Conservation (phyloP, 2,329 filamentous ascomycete genomes). For the Aureobasidium lini region DNA sequence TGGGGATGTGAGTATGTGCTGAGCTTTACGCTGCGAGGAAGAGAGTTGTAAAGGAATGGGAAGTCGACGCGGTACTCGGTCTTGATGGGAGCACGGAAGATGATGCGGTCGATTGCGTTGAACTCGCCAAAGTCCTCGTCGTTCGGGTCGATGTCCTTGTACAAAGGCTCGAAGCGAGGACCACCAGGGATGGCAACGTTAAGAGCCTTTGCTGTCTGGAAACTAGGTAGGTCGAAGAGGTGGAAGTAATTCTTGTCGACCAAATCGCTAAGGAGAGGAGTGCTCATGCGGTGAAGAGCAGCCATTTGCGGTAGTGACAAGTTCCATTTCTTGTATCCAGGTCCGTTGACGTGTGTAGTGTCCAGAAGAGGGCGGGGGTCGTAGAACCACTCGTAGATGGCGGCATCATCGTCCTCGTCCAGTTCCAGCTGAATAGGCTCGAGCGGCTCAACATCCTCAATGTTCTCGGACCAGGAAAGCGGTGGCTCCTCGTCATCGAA, state of each 20-base stretch:
- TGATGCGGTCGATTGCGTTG: constrained; percentile 98
- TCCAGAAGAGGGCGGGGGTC: constrained; percentile 87
- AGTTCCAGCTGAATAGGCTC: constrained; percentile 99
- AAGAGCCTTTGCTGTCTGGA: constrained; percentile 90
- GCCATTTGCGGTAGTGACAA: constrained; percentile 92
- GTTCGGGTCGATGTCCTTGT: constrained; percentile 98
- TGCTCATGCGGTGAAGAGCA: constrained; percentile 82
- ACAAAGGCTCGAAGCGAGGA: constrained; percentile 90
- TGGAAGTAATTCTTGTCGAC: constrained; percentile 97
- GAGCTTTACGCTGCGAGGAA: constrained; percentile 87
- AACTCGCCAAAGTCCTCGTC: constrained; percentile 99
- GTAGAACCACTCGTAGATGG: constrained; percentile 96
- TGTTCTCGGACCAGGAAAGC: constrained; percentile 95
- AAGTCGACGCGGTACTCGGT: constrained; percentile 95
- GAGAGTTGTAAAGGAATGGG: constrained; percentile 91
- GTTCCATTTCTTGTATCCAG: constrained; percentile 96
- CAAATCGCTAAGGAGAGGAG: constrained; percentile 82
- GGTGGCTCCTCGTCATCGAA: constrained; percentile 98
- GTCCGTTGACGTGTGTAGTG: constrained; percentile 88
- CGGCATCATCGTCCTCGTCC: constrained; percentile 83
- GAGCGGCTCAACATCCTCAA: constrained; percentile 93
- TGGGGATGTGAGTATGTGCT: constrained; percentile 94
- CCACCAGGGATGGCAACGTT: constrained; percentile 98
- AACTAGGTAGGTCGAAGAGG: constrained; percentile 91
- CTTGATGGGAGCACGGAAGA: constrained; percentile 89